Evolutionary conservation across 2,329 filamentous ascomycete genomes (phyloP), one percentile per base, ranked within the genome.

Genomic region (Cercospora nicotianae): DNA sequence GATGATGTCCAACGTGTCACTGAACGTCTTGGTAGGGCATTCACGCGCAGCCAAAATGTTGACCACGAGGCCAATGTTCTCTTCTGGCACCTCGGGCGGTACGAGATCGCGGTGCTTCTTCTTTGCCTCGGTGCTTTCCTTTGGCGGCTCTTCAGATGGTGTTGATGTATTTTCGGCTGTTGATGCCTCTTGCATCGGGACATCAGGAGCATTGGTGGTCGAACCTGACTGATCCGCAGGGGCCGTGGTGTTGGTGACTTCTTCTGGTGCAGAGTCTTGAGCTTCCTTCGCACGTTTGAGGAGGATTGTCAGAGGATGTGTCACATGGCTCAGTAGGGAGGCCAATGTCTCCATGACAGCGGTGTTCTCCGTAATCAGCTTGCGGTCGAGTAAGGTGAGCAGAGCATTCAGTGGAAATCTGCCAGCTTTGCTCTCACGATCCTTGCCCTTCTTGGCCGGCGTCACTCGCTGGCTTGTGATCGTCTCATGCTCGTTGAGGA

Each of bases 1-100:
- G 83, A 99, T 97, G n/a, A 96, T 96, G 16, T 94, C 95, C 64
- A 99, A 87, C 0, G 95, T 98, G 79, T 98, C 96, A 77, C 95
- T 92, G 85, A 99, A 99, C 0, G 95, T 98, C 84, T 97, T 97
- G 70, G 92, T 94, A 77, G 93, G 97, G 81, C 95, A 99, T 80
- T 99, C 95, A 60, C 94, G 91, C 70, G 94, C 94, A 53, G 96
- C 93, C 72, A 99, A 91, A 66, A 99, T 97, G 78, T 95, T 95
- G 74, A 98, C 92, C n/a, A 99, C 93, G 66, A 98, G 84, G 67
- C 91, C 92, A 66, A 99, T 86, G 77, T 98, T 97, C 77, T 93
- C 87, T 31, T 94, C 89, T 5, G 95, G 94, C 64, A 99, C 90
- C 55, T 94, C 85, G 0, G 95, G 95, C 31, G 94, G 92, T 61